These are phyloP conservation scores for Apiospora arundinis DNA, from an alignment of 2,329 filamentous ascomycete species.

Conservation along the genomic window DNA sequence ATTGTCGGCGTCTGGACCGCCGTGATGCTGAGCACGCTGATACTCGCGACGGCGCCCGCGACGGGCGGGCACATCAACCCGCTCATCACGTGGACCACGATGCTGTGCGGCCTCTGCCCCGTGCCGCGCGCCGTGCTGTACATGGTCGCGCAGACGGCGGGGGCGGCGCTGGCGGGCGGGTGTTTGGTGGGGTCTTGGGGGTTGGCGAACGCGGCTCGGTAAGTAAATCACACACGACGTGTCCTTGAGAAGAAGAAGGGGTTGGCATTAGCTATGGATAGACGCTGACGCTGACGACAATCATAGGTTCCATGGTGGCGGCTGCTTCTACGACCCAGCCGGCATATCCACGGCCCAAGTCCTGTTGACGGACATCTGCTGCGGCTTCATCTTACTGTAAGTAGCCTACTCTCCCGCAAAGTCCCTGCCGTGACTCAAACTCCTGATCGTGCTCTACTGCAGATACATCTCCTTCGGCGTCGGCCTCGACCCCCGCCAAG, in stretches of 20 bases:
- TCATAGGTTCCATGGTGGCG: not conserved
- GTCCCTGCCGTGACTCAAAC: no score
- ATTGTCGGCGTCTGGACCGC: not conserved
- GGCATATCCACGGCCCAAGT: constrained; percentile 1
- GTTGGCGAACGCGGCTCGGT: not conserved
- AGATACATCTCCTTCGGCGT: constrained; percentile 9
- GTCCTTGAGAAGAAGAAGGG: not conserved
- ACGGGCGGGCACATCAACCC: constrained; percentile 9
- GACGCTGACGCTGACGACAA: not conserved
- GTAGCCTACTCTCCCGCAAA: no score
- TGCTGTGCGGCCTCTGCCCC: not conserved
- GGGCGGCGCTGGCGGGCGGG: not conserved
- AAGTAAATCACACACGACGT: not conserved
- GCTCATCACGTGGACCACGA: constrained; percentile 5
- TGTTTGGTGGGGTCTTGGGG: not conserved
- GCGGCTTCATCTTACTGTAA: not conserved
- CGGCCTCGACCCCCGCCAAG: not conserved
- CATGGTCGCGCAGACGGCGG: not conserved
- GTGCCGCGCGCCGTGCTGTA: not conserved
- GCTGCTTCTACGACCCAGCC: constrained; percentile 1
- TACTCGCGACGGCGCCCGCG: not conserved
- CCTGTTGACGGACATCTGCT: not conserved
- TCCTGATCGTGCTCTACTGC: no score
- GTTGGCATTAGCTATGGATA: no score
- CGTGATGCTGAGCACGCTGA: not conserved